Base-by-base conservation (phyloP, 1,139 yeast species). In the Blastobotrys raffinosifermentans region DNA sequence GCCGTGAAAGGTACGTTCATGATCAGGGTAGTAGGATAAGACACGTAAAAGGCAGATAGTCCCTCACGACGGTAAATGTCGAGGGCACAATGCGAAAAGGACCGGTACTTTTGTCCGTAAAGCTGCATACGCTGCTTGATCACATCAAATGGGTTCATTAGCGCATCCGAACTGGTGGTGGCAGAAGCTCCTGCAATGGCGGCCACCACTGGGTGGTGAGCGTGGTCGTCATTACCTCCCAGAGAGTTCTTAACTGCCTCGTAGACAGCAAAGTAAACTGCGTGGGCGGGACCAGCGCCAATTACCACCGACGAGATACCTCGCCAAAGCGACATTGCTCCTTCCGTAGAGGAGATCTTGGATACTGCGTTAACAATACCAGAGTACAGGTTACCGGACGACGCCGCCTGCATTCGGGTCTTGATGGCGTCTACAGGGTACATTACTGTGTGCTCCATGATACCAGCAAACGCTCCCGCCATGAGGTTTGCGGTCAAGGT, bases 251-350 rank as follows among this genome's bases (percentile, higher is more conserved):
- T 89, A 43, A 91, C 73, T 33, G 80, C 73, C 63, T 91, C 99
- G 63, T 89, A 93, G 5, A 94, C 95, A n/a, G 91, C 82, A 62
- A 89, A 91, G 64, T 93, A 93, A 11, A 93, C 84, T 1, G 98
- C 98, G 64, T 91, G 99, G 7, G 98, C 97, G 2, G 99, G 99
- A 4, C 98, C 99, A n/a, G 99, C 97, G 30, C 99, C 99, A 46
- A 91, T 59, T 8, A 89, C 78, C 47, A 93, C 95, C 1, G 96
- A 84, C 11, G 91, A 80, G 22, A 91, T 87, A 43, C 99, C 99
- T 56, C 94, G 72, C 96, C 97, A 91, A 31, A 89, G 72, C 1
- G 95, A 84, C 41, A 76, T 60, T 2, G 93, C 84, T 1, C 98
- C 98, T 60, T 91, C 98, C n/a, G 83, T 71, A 11, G 95, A 75